Base-by-base conservation (phyloP, 2,329 filamentous ascomycete genomes). In the Pseudogymnoascus sp. region DNA sequence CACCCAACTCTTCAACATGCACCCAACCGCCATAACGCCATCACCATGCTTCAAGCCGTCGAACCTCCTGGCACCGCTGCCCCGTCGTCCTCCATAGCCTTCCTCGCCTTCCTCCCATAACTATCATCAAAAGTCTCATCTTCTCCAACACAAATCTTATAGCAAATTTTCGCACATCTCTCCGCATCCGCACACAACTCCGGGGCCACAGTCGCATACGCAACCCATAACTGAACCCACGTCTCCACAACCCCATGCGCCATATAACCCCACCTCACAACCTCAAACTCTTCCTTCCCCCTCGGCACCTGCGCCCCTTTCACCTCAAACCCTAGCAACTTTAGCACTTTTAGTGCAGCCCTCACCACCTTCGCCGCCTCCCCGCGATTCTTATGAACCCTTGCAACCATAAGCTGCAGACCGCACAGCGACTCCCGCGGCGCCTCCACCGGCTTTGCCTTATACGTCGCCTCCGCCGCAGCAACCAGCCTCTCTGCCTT, bases 101-200 rank as follows among this genome's bases (percentile, higher is more conserved):
- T 57, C 25, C n/a, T 57, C 51, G 51, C 51, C 7, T 57, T 57
- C 78, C 51, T 25, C 51, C 51, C 36, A 62, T 65, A 37, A 13
- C 61, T 64, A 23, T 66, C 62, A 19, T 71, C 71, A 66, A 75
- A 76, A 4, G 69, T 73, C 31, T 69, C 70, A 54, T 75, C 72
- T 65, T 77, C 75, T 0, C 76, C 74, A 34, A 76, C 66, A 45
- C 71, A 68, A 1, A 77, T 71, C 54, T 61, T 69, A 65, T 76
- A 77, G n/a, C 69, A 66, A 2, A 69, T 61, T 21, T 62, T 73
- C 2, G 75, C 75, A 69, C 75, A 77, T 6, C 66, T 37, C 14
- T 71, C 65, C 10, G 74, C 73, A 41, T 68, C 63, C 16, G n/a
- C 34, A 13, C 65, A 68, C 1, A 72, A 65, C 0, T 63, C 62